These are phyloP conservation scores for Dendrobium huoshanense DNA, from an alignment of 106 monocot species.

Conservation along the genomic window DNA sequence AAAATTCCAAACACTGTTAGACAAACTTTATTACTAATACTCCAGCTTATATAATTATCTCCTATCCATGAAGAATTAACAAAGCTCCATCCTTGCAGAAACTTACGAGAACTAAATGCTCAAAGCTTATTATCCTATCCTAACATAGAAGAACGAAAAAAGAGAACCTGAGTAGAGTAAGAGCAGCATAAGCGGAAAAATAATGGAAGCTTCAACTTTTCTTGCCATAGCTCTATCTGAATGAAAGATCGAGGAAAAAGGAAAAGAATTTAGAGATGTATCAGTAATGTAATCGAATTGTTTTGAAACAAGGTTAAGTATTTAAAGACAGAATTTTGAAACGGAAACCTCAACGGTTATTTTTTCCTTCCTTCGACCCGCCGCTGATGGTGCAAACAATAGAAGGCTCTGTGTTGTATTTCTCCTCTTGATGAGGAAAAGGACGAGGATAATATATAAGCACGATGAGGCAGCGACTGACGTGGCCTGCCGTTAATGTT, in stretches of 20 bases:
- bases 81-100: not conserved
- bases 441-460: too few relatives aligned
- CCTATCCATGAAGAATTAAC: not conserved
- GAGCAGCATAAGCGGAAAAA: not conserved
- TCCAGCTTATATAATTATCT: not conserved
- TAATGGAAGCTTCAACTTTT: not conserved
- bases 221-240: not conserved
- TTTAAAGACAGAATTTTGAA: not conserved
- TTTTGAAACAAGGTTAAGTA: not conserved
- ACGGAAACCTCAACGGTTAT: not conserved
- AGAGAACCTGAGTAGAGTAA: not conserved
- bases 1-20: not conserved
- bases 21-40: not conserved
- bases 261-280: not conserved
- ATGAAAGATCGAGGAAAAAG: not conserved
- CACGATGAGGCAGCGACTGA: too few relatives aligned
- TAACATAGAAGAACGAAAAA: not conserved
- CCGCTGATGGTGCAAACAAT: too few relatives aligned
- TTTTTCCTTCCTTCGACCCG: not conserved
- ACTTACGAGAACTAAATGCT: not conserved
- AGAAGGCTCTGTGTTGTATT: too few relatives aligned
- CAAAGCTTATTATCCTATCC: not conserved
- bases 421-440: too few relatives aligned
- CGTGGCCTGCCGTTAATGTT: too few relatives aligned
- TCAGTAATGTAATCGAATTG: not conserved